phyloP scores from a whole-genome alignment of 208 protist species.

The Trypanosoma conorhini region DNA sequence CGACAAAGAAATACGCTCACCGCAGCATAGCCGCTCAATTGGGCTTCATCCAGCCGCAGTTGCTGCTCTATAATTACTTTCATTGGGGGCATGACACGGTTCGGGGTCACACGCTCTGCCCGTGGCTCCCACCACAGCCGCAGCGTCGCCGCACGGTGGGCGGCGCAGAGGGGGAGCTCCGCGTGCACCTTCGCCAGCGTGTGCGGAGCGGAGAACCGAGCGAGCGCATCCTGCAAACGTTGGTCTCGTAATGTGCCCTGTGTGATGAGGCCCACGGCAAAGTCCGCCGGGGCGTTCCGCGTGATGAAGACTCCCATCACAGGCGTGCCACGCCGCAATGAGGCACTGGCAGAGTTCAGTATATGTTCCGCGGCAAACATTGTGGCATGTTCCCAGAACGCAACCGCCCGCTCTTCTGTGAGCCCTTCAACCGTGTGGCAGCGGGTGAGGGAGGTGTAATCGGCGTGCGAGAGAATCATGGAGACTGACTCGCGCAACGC shows the following conservation, averaged over 20 bases:
- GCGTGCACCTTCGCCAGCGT: constrained; percentile 17
- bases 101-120: constrained; percentile 43
- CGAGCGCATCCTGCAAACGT: constrained; percentile 21
- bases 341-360: not conserved
- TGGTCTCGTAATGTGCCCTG: constrained; percentile 14
- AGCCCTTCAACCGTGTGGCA: constrained; percentile 40
- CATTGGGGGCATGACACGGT: constrained; percentile 43
- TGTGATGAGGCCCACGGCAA: constrained; percentile 54
- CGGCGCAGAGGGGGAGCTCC: constrained; percentile 46
- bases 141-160: constrained; percentile 42
- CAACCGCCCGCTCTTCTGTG: constrained; percentile 11
- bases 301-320: constrained; percentile 51
- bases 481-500: constrained; percentile 34
- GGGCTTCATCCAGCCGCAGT: constrained; percentile 2
- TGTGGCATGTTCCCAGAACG: constrained; percentile 32
- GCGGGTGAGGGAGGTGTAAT: constrained; percentile 40
- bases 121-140: constrained; percentile 64
- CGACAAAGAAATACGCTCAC: constrained; percentile 51
- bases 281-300: constrained; percentile 21
- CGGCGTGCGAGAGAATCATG: constrained; percentile 38
- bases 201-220: constrained; percentile 24
- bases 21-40: constrained; percentile 46
- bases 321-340: not conserved
- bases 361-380: constrained; percentile 26
- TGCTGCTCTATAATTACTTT: constrained; percentile 45